Conservation (phyloP, 208 protist genomes). For the Wallacemonas sp. region DNA sequence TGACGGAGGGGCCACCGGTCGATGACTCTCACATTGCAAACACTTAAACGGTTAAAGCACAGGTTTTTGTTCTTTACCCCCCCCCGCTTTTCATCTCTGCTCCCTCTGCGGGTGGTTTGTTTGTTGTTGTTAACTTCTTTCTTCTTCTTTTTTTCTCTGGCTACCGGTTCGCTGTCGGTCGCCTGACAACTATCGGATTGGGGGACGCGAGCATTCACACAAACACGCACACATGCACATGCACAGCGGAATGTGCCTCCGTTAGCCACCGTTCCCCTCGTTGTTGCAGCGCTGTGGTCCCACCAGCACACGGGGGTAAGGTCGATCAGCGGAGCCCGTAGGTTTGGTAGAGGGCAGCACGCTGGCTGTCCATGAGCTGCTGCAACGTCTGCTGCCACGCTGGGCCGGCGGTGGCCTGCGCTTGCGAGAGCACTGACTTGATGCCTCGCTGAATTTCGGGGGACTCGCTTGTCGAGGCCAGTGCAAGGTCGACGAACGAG, state of each 20-base stretch:
- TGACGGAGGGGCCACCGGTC: too few relatives aligned
- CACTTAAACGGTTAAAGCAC: too few relatives aligned
- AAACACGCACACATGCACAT: slow-evolving; percentile 10
- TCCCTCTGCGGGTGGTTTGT: too few relatives aligned
- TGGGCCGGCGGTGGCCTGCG: slow-evolving; percentile 22
- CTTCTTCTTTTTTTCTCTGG: slow-evolving; percentile 12
- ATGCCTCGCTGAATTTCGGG: slow-evolving; percentile 50
- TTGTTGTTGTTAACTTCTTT: background rate
- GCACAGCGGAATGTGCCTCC: background rate
- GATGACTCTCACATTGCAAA: too few relatives aligned
- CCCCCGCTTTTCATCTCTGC: too few relatives aligned
- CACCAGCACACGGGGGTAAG: background rate
- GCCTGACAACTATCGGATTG: too few relatives aligned
- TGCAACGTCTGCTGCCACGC: slow-evolving; percentile 49
- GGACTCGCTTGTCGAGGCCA: slow-evolving; percentile 26
- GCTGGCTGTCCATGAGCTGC: slow-evolving; percentile 37
- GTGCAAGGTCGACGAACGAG: slow-evolving; percentile 72
- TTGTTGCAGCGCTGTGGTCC: background rate
- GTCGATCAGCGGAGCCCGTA: slow-evolving; percentile 56
- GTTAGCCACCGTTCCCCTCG: background rate
- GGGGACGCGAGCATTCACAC: too few relatives aligned
- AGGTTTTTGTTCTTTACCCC: too few relatives aligned
- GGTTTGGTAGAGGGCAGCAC: slow-evolving; percentile 62
- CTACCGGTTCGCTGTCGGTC: too few relatives aligned
- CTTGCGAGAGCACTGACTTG: slow-evolving; percentile 35